Conservation (phyloP, 139 green algal species). For the Chlamydomonas asymmetrica region DNA sequence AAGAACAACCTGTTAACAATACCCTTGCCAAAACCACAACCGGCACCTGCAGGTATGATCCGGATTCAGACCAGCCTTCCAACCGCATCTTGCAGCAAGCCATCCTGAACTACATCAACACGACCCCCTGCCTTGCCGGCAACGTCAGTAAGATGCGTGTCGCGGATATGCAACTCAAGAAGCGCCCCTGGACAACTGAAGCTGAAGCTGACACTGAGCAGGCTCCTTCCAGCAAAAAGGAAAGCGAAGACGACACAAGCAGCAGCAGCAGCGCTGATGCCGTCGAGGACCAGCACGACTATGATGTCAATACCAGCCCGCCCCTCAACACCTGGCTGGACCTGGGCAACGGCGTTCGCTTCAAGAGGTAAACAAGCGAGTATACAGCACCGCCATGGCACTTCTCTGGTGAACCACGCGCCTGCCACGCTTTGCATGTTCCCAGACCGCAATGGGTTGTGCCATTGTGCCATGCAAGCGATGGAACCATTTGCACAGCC, state of each 20-base stretch:
- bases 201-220: neutral
- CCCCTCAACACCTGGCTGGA: slow-evolving; percentile 20
- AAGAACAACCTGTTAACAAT: too few species aligned
- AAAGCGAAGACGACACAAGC: slow-evolving; percentile 3
- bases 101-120: slow-evolving; percentile 26
- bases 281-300: too few species aligned
- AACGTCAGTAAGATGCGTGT: slow-evolving; percentile 14
- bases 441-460: neutral
- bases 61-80: slow-evolving; percentile 1
- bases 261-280: too few species aligned
- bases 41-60: too few species aligned
- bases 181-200: neutral
- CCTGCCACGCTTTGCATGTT: neutral
- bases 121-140: neutral
- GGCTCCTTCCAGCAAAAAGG: neutral
- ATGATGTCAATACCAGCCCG: slow-evolving; percentile 22
- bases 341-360: slow-evolving; percentile 34
- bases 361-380: too few species aligned
- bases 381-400: too few species aligned
- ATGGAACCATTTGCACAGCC: too few species aligned
- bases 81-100: slow-evolving; percentile 35
- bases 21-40: neutral
- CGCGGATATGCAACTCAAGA: slow-evolving; percentile 22
- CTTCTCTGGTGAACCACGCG: too few species aligned
- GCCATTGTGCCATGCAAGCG: too few species aligned